These are phyloP conservation scores for Colletotrichum gloeosporioides DNA, from an alignment of 2,329 filamentous ascomycete genomes.

Conservation along the genomic window DNA sequence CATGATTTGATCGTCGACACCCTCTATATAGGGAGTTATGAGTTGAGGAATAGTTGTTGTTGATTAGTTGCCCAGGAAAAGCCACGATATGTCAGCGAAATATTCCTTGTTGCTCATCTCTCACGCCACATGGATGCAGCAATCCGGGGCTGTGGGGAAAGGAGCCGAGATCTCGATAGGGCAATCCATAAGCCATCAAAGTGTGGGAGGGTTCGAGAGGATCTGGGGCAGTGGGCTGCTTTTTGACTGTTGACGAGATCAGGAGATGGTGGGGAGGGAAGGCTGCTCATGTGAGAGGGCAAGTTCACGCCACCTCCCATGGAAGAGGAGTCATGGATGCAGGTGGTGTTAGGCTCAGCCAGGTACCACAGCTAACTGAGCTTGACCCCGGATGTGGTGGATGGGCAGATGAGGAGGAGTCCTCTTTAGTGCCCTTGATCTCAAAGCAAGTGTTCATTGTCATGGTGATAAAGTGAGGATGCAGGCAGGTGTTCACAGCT, in stretches of 20 bases:
- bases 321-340: neutral
- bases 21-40: neutral
- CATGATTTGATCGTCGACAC: neutral
- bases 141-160: neutral
- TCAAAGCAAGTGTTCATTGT: neutral
- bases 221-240: neutral
- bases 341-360: neutral
- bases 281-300: slow-evolving; percentile 1
- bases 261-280: neutral
- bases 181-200: neutral
- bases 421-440: neutral
- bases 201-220: neutral
- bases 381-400: neutral
- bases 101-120: neutral
- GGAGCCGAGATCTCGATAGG: neutral
- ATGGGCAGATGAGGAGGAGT: neutral
- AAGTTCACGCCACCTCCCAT: slow-evolving; percentile 4
- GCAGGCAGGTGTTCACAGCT: neutral
- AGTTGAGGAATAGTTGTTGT: neutral
- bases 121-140: neutral
- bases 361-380: neutral
- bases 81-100: neutral
- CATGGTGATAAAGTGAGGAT: neutral
- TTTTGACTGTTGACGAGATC: neutral
- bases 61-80: neutral